These are phyloP conservation scores for Scutellaria minor DNA, from an alignment of 257 asterid species.

Conservation along the genomic window DNA sequence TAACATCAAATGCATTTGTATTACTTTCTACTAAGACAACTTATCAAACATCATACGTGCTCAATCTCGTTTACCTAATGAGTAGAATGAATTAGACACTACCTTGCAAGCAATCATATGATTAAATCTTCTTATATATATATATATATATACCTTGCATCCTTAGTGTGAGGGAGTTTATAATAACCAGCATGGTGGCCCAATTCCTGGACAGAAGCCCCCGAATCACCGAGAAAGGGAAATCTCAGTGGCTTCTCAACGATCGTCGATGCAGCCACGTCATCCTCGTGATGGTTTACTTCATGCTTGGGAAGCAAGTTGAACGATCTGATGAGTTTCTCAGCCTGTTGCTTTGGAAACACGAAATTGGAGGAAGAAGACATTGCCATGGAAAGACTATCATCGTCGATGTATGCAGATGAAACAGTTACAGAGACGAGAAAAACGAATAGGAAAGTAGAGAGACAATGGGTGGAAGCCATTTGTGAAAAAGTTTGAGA, in stretches of 20 bases:
- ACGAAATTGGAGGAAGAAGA: constrained; percentile 27
- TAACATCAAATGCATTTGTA: not conserved
- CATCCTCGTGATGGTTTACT: constrained; percentile 37
- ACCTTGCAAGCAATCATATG: not conserved
- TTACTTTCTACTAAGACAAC: constrained; percentile 7
- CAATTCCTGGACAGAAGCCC: constrained; percentile 49
- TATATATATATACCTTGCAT: constrained; percentile 67
- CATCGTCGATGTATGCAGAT: constrained; percentile 21
- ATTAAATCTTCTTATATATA: not conserved
- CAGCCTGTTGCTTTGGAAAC: constrained; percentile 46
- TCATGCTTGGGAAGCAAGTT: constrained; percentile 70
- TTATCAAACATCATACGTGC: constrained; percentile 29
- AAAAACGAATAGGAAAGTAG: constrained; percentile 27
- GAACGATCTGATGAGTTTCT: constrained; percentile 50
- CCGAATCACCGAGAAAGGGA: constrained; percentile 43
- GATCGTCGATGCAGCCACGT: constrained; percentile 38
- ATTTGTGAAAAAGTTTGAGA: constrained; percentile 24
- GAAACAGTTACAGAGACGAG: constrained; percentile 31
- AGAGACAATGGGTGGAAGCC: constrained; percentile 28
- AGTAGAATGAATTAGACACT: too few relatives aligned
- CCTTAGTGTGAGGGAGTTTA: constrained; percentile 57
- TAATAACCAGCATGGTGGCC: constrained; percentile 90
- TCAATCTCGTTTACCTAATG: not conserved
- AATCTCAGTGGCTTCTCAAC: constrained; percentile 61
- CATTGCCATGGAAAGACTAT: not conserved